Conservation (phyloP, 164 flowering plant genomes). For the Kalanchoe fedtschenkoi region DNA sequence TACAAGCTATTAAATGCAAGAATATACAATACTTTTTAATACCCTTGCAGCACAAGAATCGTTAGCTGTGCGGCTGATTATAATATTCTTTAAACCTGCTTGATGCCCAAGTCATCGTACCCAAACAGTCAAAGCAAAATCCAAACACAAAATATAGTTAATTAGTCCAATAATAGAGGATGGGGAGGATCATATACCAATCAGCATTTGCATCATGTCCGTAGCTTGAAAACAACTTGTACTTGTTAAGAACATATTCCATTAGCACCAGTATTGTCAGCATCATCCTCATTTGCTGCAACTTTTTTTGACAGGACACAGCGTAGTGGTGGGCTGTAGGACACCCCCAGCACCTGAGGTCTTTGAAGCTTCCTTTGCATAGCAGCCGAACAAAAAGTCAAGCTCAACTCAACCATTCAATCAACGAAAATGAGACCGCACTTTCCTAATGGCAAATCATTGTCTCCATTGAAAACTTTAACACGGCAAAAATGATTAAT, state of each 20-base stretch:
- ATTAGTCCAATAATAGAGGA: slow-evolving; percentile 4
- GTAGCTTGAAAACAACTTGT: background rate
- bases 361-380: background rate
- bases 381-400: background rate
- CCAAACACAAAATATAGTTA: background rate
- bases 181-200: background rate
- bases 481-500: no score
- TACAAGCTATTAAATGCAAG: background rate
- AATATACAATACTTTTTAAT: background rate
- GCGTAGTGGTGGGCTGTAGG: background rate
- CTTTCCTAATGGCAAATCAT: no score
- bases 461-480: background rate
- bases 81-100: background rate
- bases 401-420: background rate
- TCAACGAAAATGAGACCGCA: background rate
- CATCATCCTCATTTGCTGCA: background rate
- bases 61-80: background rate
- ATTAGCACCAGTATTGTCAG: background rate
- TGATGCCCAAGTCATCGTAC: slow-evolving; percentile 2
- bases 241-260: background rate
- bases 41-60: background rate
- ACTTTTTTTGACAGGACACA: background rate
- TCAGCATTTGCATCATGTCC: background rate
- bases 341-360: background rate
- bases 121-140: background rate